A percentile compares a stretch with the other conserved stretches of the same genome.
phyloP scores from a whole-genome alignment of 306 rosid species.

The Cucurbita pepo region DNA sequence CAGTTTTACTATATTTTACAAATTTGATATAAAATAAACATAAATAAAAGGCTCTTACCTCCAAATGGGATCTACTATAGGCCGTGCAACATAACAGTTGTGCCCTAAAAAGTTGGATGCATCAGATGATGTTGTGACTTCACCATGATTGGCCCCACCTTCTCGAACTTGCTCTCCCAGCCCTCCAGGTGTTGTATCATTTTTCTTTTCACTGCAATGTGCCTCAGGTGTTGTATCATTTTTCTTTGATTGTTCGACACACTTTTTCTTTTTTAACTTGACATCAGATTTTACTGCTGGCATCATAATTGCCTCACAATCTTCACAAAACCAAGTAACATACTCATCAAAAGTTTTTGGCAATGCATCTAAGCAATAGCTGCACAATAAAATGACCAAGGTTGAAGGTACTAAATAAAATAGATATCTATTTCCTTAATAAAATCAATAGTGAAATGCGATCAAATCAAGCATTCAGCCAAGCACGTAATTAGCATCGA shows the following conservation, averaged over 20 bases:
- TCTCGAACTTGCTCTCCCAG: constrained; percentile 1
- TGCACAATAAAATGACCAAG: constrained; percentile 7
- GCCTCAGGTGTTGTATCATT: constrained; percentile 4
- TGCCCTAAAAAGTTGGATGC: neutral
- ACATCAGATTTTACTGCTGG: neutral
- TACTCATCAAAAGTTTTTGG: constrained; percentile 19
- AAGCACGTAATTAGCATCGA: neutral
- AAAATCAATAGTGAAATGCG: neutral
- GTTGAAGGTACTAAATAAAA: neutral
- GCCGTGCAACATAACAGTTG: constrained; percentile 27
- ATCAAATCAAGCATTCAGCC: neutral
- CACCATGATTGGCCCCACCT: constrained; percentile 13
- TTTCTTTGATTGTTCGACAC: neutral
- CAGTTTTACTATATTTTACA: neutral
- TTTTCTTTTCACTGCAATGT: constrained; percentile 3
- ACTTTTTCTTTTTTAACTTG: neutral
- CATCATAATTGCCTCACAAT: constrained; percentile 25
- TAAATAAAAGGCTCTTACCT: constrained; percentile 25
- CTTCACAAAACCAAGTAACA: constrained; percentile 64
- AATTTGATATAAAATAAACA: constrained; percentile 4
- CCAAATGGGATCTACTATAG: constrained; percentile 54
- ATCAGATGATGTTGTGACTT: constrained; percentile 4
- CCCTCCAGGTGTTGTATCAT: constrained; percentile 4
- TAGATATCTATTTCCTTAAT: neutral
- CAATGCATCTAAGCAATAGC: constrained; percentile 39